Base-by-base conservation (phyloP, 306 rosid genomes). In the Quercus bicolor region DNA sequence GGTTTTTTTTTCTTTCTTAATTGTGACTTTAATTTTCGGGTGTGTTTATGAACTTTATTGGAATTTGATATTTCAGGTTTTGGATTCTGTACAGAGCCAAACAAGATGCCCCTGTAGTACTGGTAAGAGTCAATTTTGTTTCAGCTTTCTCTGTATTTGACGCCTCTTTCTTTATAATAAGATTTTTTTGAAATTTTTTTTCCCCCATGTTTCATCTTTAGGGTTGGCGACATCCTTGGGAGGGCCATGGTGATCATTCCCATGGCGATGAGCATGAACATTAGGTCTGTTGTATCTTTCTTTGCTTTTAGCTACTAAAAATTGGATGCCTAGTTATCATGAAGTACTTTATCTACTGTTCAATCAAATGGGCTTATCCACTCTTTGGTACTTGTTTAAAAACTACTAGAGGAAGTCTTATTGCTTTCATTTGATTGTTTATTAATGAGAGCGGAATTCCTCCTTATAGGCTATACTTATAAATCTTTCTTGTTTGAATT, bases 151-250 rank as follows among this genome's bases (percentile, higher is more conserved):
- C 2, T 54, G 43, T 51, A 8, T 23, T 45, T 31, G 56, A 64
- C 37, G 29, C 23, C 16, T 52, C 18, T 11, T 72, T 28, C 4
- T 21, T 68, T 83, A 10, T n/a, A 13, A 20, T 34, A 74, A 54
- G 3, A 16, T 21, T 60, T 51, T 51, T 4, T 43, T 73, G 19
- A 21, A 33, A 23, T 18, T 31, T 55, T 71, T 74, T 74, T 21
- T 56, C 11, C 56, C 61, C 71, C 31, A 19, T 65, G 24, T 40
- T 43, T 59, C 69, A 8, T 28, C 19, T 81, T 60, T 82, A 94
- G 98, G 98, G 98, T 14, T 94, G 93, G 98, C 89, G 98, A 77
- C 98, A 94, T 83, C 98, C 98, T 26, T 94, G 98, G 98, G 98
- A 94, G 24, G 97, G 93, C 79, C 97, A 94, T 60, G 95, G 66